Evolutionary conservation across 116 monocot species (phyloP).

Genomic region (Zostera marina): DNA sequence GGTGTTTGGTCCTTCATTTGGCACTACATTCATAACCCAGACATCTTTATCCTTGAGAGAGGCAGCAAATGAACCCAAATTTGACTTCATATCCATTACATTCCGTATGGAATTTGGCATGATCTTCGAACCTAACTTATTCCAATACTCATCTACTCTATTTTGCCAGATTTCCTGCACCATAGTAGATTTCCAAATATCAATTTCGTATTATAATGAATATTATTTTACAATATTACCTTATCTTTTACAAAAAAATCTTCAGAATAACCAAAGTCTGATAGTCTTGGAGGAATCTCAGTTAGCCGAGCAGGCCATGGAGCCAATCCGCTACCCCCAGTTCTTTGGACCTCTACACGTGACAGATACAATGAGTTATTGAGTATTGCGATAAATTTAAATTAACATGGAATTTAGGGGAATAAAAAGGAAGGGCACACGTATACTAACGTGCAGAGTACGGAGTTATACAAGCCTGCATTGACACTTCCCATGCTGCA

Average conservation of each 20-base stretch:
- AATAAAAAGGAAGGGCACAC: neutral
- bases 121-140: conserved; percentile 29
- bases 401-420: too few relatives aligned
- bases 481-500: conserved; percentile 65
- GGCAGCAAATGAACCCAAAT: conserved; percentile 63
- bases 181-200: neutral
- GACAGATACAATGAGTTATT: too few relatives aligned
- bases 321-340: conserved; percentile 58
- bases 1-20: conserved; percentile 47
- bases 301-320: conserved; percentile 80
- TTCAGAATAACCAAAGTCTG: conserved; percentile 39
- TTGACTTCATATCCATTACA: conserved; percentile 72
- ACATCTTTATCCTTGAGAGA: conserved; percentile 47
- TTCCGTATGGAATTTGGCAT: conserved; percentile 40
- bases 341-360: conserved; percentile 26
- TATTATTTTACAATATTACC: conserved; percentile 14
- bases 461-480: conserved; percentile 87
- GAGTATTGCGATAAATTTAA: too few relatives aligned
- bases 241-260: conserved; percentile 65
- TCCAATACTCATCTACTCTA: conserved; percentile 40
- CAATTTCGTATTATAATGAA: neutral
- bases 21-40: conserved; percentile 85
- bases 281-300: conserved; percentile 66
- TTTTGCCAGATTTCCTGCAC: conserved; percentile 42
- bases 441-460: conserved; percentile 56